Conservation (phyloP, 2,329 filamentous ascomycete species). For the Sclerotiophoma versabilis region DNA sequence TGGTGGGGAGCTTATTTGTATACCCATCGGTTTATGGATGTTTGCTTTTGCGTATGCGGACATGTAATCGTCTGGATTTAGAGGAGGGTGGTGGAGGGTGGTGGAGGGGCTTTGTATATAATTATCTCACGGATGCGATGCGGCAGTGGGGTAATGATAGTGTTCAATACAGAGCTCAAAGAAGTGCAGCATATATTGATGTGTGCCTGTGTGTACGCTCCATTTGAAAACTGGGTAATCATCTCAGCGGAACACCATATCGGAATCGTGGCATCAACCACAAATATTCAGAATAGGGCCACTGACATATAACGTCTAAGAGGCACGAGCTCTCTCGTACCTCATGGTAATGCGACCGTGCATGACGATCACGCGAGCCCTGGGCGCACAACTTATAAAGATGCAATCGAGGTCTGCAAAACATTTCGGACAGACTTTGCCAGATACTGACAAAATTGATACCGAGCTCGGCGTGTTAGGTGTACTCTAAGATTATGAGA, state of each 20-base stretch:
- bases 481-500: no score
- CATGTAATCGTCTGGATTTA: slow-evolving; percentile 13
- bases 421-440: not conserved
- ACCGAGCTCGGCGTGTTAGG: no score
- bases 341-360: not conserved
- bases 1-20: slow-evolving; percentile 39
- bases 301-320: not conserved
- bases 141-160: slow-evolving; percentile 8
- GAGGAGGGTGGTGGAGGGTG: not conserved
- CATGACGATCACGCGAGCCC: not conserved
- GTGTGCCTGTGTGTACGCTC: not conserved
- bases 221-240: not conserved
- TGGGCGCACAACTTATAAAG: not conserved
- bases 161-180: slow-evolving; percentile 13
- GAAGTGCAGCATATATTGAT: not conserved
- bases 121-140: slow-evolving; percentile 1
- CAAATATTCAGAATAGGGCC: not conserved
- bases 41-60: slow-evolving; percentile 21
- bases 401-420: not conserved
- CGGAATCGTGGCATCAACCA: not conserved
- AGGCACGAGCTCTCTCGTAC: not conserved
- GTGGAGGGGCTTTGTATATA: slow-evolving; percentile 12
- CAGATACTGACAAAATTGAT: no score
- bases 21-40: slow-evolving; percentile 42
- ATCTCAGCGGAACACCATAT: not conserved